These are phyloP conservation scores for Panicum hallii DNA, from an alignment of 202 grass and related monocot genomes.

Conservation along the genomic window DNA sequence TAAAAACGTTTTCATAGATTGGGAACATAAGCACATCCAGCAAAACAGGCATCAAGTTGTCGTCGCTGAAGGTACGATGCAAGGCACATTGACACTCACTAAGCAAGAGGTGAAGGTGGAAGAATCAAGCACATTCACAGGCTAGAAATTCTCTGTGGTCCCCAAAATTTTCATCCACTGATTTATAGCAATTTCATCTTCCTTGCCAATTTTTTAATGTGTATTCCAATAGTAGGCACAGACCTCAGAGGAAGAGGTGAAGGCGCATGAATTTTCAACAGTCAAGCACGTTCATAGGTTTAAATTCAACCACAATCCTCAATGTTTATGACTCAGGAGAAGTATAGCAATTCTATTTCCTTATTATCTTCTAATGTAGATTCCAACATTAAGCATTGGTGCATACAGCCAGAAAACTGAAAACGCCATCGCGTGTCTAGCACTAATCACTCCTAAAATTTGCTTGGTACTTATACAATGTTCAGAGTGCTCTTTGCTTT, in stretches of 20 bases:
- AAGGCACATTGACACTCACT: neutral
- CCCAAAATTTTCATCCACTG: neutral
- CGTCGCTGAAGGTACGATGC: neutral
- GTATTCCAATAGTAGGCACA: neutral
- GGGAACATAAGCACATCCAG: neutral
- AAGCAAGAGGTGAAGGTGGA: neutral
- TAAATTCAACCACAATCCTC: neutral
- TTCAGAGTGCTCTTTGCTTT: neutral
- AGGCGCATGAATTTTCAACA: neutral
- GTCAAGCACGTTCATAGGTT: conserved; percentile 6
- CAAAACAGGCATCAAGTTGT: neutral
- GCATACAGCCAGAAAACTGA: neutral
- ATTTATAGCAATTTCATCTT: conserved; percentile 3
- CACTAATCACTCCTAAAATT: conserved; percentile 1
- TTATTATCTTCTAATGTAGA: neutral
- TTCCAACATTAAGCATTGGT: neutral
- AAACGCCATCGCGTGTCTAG: neutral
- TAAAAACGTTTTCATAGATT: neutral
- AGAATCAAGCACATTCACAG: neutral
- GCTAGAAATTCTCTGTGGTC: neutral
- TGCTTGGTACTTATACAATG: neutral
- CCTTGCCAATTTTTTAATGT: neutral
- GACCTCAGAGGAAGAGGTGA: neutral
- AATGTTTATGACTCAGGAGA: neutral
- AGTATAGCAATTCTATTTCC: neutral